phyloP scores from a whole-genome alignment of 257 asterid species.

The Petrea volubilis region DNA sequence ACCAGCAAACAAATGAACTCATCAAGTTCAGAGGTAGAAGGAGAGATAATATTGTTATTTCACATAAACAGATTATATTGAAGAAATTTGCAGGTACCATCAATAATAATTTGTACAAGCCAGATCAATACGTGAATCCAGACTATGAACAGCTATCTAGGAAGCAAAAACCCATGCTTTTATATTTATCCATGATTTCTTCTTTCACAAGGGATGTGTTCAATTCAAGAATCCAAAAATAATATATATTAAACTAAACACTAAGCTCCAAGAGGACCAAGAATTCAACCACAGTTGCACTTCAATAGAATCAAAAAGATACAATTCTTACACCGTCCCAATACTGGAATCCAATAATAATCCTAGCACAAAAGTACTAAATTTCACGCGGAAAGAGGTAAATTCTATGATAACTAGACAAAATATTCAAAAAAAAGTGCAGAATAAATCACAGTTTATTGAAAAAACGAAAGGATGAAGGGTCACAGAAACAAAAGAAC shows the following conservation, averaged over 20 bases:
- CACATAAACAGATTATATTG: background rate
- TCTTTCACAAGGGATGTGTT: background rate
- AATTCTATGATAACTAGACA: background rate
- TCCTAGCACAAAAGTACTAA: background rate
- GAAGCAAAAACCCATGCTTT: background rate
- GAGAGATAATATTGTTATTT: background rate
- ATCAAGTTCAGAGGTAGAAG: slow-evolving; percentile 1
- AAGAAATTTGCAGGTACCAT: background rate
- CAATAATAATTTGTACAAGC: background rate
- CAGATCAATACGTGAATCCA: background rate
- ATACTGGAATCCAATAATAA: slow-evolving; percentile 5
- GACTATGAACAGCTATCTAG: background rate
- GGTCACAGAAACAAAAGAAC: background rate
- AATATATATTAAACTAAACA: background rate
- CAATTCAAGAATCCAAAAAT: background rate
- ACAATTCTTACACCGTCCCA: slow-evolving; percentile 7
- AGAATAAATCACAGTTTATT: slow-evolving; percentile 3
- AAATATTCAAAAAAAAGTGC: slow-evolving; percentile 17
- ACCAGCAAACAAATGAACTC: background rate
- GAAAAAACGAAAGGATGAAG: background rate
- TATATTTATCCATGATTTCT: background rate
- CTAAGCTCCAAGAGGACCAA: background rate
- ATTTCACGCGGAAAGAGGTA: background rate
- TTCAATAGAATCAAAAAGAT: slow-evolving; percentile 16
- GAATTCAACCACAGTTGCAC: slow-evolving; percentile 2